phyloP scores from a whole-genome alignment of 2,329 filamentous ascomycete species.

The Diaporthe nobilis region DNA sequence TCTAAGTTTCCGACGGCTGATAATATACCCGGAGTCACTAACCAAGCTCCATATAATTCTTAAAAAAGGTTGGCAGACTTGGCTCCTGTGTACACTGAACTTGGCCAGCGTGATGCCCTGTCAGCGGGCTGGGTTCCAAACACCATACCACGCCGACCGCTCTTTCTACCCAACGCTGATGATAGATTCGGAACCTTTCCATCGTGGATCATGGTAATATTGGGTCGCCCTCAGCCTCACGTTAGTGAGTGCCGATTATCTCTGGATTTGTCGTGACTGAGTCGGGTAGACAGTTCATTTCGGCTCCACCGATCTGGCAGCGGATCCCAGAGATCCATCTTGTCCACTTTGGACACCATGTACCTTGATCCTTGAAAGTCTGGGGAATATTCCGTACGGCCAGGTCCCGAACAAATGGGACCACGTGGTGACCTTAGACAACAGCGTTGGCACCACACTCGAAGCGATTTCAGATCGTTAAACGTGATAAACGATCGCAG shows the following conservation, averaged over 20 bases:
- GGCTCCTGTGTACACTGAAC: background rate
- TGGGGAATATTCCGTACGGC: background rate
- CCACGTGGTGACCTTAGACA: background rate
- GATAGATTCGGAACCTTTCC: background rate
- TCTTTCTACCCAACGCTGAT: background rate
- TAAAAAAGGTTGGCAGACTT: background rate
- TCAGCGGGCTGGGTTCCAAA: too few species aligned
- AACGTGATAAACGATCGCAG: too few species aligned
- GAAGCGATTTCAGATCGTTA: background rate
- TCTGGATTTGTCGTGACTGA: background rate
- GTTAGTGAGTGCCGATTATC: background rate
- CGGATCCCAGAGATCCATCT: background rate
- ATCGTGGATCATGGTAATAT: background rate
- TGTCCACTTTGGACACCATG: background rate
- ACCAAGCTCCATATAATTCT: background rate
- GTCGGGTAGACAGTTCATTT: background rate
- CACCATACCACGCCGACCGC: background rate
- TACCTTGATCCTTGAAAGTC: background rate
- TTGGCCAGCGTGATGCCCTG: background rate
- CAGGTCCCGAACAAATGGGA: background rate
- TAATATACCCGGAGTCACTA: background rate
- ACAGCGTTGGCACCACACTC: background rate
- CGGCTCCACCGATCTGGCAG: constrained; percentile 11
- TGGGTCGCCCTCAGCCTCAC: background rate
- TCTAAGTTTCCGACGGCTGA: too few species aligned